These are phyloP conservation scores for Paramecium biaurelia DNA, from an alignment of 73 alveolate species.

Conservation along the genomic window DNA sequence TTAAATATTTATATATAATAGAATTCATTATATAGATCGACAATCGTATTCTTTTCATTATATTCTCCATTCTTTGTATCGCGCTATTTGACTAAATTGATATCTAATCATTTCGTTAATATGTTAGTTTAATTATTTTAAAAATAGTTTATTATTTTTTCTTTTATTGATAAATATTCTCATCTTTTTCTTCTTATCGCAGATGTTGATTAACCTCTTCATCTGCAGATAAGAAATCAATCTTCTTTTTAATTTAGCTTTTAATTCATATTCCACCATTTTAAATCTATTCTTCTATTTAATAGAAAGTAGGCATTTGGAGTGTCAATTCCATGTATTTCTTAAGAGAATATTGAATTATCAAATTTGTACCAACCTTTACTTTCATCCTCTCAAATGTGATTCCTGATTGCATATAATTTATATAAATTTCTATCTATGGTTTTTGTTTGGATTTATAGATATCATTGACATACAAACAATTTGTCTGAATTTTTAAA, in stretches of 20 bases:
- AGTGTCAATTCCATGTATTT: constrained; percentile 49
- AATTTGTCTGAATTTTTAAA: constrained; percentile 66
- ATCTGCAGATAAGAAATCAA: background rate
- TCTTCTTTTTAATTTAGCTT: background rate
- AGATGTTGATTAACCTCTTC: background rate
- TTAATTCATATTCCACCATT: background rate
- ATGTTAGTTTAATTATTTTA: too few species aligned
- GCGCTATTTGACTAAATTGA: too few species aligned
- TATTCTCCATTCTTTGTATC: too few species aligned
- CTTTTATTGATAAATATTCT: too few species aligned
- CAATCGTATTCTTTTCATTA: too few species aligned
- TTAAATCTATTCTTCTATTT: constrained; percentile 65
- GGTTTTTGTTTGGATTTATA: too few species aligned
- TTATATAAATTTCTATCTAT: constrained; percentile 63
- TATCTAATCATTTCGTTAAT: too few species aligned
- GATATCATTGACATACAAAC: too few species aligned
- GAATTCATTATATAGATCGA: too few species aligned
- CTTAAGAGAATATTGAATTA: constrained; percentile 77
- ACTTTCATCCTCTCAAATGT: constrained; percentile 84
- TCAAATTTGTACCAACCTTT: constrained; percentile 88
- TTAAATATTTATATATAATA: too few species aligned
- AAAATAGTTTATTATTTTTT: background rate
- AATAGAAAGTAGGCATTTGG: constrained; percentile 84
- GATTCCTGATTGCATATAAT: constrained; percentile 78
- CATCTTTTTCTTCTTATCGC: background rate